phyloP scores from a whole-genome alignment of 306 rosid species.

The Quercus aquifolioides region DNA sequence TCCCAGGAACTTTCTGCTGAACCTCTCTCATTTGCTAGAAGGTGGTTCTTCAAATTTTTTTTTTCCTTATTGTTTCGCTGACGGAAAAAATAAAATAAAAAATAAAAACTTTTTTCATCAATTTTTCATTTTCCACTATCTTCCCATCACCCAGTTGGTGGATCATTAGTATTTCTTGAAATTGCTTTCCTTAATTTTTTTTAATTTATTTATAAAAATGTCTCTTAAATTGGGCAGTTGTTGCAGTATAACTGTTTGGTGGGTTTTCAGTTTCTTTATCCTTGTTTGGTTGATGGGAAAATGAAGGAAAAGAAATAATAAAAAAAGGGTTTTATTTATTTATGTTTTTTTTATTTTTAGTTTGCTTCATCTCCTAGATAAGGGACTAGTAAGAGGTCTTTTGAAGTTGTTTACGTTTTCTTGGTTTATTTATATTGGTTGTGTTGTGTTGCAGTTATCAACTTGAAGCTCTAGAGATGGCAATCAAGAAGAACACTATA shows the following conservation, averaged over 20 bases:
- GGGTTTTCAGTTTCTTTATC: not conserved
- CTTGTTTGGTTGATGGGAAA: not conserved
- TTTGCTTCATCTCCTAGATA: not conserved
- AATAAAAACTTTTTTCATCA: not conserved
- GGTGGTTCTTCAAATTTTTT: conserved; percentile 26
- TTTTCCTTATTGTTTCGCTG: not conserved
- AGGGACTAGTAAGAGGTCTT: not conserved
- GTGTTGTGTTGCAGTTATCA: conserved; percentile 57
- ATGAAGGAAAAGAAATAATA: not conserved
- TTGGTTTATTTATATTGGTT: not conserved
- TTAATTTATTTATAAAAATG: not conserved
- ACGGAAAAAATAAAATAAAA: not conserved
- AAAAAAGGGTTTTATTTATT: not conserved
- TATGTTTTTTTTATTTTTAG: not conserved
- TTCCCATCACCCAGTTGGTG: not conserved
- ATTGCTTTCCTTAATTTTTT: not conserved
- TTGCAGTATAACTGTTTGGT: conserved; percentile 19
- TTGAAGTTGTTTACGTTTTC: not conserved
- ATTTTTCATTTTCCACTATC: not conserved
- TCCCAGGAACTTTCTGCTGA: conserved; percentile 20
- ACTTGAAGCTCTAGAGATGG: conserved; percentile 68
- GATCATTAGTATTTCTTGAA: not conserved
- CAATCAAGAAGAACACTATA: conserved; percentile 55
- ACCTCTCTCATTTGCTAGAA: conserved; percentile 70
- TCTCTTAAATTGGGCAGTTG: not conserved